Evolutionary conservation across 2,329 filamentous ascomycete genomes (phyloP).

Genomic region (Botryotinia narcissicola): DNA sequence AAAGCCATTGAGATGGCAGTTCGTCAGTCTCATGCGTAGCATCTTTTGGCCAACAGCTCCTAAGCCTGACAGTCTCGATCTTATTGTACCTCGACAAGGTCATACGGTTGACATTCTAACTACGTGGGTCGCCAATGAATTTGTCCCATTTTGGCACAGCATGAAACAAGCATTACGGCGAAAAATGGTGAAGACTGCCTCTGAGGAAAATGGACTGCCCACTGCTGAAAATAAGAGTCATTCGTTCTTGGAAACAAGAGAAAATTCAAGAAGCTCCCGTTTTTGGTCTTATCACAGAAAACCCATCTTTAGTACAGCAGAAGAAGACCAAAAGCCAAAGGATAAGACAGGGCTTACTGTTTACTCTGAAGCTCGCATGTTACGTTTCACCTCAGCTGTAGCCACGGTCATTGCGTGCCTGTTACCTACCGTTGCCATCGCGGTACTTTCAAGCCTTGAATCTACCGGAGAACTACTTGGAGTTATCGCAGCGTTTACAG

Average conservation of each 20-base stretch:
- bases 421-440: slow-evolving; percentile 27
- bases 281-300: background rate
- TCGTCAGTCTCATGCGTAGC: slow-evolving; percentile 17
- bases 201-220: background rate
- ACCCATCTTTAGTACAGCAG: background rate
- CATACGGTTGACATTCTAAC: slow-evolving; percentile 24
- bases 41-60: background rate
- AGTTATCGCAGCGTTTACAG: slow-evolving; percentile 26
- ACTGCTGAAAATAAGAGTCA: background rate
- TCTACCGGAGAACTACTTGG: slow-evolving; percentile 19
- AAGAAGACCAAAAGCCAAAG: background rate
- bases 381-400: slow-evolving; percentile 23
- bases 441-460: slow-evolving; percentile 25
- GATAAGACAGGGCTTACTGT: background rate
- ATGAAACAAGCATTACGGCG: background rate
- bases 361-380: slow-evolving; percentile 11
- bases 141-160: slow-evolving; percentile 23
- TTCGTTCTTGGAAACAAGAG: background rate
- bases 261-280: background rate
- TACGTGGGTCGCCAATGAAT: slow-evolving; percentile 25
- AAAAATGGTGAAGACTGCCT: background rate
- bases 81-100: slow-evolving; percentile 22
- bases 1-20: slow-evolving; percentile 7
- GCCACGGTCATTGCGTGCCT: slow-evolving; percentile 29
- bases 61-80: slow-evolving; percentile 15